phyloP scores from a whole-genome alignment of 2,329 filamentous ascomycete genomes.

The Eurotiales sp. region DNA sequence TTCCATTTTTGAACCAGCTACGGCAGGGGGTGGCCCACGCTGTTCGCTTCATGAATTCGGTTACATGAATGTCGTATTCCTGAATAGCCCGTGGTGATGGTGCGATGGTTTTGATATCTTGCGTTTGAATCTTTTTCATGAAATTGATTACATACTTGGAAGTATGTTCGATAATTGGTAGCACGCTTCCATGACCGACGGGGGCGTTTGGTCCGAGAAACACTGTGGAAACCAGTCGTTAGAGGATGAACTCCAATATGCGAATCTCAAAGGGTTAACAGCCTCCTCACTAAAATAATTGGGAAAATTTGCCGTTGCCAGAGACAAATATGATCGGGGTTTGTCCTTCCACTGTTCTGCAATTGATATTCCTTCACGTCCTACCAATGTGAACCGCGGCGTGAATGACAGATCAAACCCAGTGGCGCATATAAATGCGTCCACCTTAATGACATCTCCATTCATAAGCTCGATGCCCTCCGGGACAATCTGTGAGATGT shows the following conservation, averaged over 20 bases:
- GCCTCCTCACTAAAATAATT: conserved; percentile 34
- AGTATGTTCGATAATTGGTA: background rate
- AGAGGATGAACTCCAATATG: background rate
- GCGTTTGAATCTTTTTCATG: background rate
- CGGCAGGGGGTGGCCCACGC: background rate
- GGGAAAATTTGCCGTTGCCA: conserved; percentile 45
- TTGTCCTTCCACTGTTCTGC: conserved; percentile 41
- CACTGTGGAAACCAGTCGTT: conserved; percentile 5
- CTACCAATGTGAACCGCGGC: conserved; percentile 43
- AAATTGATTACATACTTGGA: background rate
- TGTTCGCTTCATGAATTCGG: background rate
- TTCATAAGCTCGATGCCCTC: conserved; percentile 41
- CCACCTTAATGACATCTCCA: conserved; percentile 34
- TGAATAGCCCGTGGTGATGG: background rate
- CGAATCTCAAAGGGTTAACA: background rate
- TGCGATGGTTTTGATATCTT: background rate
- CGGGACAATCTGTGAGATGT: conserved; percentile 37
- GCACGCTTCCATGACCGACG: conserved; percentile 32
- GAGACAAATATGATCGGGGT: conserved; percentile 43
- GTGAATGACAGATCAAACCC: conserved; percentile 42
- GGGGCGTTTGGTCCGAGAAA: conserved; percentile 32
- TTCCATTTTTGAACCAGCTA: conserved; percentile 15
- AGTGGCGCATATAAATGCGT: conserved; percentile 40
- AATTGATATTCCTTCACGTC: conserved; percentile 36
- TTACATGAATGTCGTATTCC: background rate